Evolutionary conservation across 2,329 filamentous ascomycete genomes (phyloP).

Genomic region (Epichloe baconii): DNA sequence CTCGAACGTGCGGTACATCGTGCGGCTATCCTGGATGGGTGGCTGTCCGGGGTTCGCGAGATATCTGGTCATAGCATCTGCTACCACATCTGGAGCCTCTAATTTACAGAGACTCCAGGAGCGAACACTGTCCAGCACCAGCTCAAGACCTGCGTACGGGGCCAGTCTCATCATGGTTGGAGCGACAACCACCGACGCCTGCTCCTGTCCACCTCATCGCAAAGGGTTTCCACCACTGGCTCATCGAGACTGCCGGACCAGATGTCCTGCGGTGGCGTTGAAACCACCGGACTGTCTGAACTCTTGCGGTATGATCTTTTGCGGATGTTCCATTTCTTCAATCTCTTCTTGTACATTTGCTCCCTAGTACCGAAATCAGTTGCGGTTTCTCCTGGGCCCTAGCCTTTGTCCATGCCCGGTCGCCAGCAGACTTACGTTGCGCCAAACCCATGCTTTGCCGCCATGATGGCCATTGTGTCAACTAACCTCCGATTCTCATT

Average conservation of each 20-base stretch:
- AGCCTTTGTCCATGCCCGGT: too few relatives aligned
- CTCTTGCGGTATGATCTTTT: constrained; percentile 22
- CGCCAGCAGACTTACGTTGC: constrained; percentile 20
- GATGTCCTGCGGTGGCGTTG: constrained; percentile 2
- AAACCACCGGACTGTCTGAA: neutral
- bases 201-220: neutral
- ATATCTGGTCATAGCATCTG: constrained; percentile 25
- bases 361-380: constrained; percentile 13
- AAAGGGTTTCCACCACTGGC: constrained; percentile 1
- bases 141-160: constrained; percentile 18
- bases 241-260: neutral
- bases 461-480: constrained; percentile 23
- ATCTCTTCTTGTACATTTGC: constrained; percentile 27
- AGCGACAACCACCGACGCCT: constrained; percentile 10
- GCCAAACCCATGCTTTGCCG: constrained; percentile 21
- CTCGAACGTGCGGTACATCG: constrained; percentile 27
- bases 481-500: constrained; percentile 22
- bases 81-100: constrained; percentile 13
- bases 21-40: constrained; percentile 25
- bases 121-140: constrained; percentile 20
- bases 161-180: constrained; percentile 12
- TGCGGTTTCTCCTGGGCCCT: neutral
- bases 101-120: constrained; percentile 23
- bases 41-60: constrained; percentile 22
- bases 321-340: constrained; percentile 26